Conservation (phyloP, 495 filamentous ascomycete species). For the Paragyromitra xinjiangensis region DNA sequence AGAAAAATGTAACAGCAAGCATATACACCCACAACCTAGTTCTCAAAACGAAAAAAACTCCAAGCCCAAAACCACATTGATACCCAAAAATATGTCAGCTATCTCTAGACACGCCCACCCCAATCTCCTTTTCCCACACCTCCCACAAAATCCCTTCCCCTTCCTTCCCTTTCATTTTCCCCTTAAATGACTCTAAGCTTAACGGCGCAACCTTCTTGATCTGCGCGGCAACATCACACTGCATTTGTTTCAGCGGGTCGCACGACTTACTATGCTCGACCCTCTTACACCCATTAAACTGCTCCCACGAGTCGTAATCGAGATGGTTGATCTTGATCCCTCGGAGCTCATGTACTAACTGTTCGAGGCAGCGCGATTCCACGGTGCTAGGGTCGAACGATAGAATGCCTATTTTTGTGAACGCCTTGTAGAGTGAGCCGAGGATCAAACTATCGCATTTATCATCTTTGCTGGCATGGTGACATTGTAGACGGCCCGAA, state of each 20-base stretch:
- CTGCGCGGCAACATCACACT: background rate
- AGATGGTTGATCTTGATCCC: slow-evolving; percentile 11
- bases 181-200: background rate
- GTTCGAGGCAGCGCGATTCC: slow-evolving; percentile 5
- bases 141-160: slow-evolving; percentile 12
- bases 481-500: background rate
- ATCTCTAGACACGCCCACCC: background rate
- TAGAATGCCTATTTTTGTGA: background rate
- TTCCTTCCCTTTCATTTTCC: slow-evolving; percentile 1
- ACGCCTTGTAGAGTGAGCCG: slow-evolving; percentile 16
- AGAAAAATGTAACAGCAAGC: background rate
- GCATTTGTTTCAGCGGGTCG: slow-evolving; percentile 1
- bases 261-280: slow-evolving; percentile 25
- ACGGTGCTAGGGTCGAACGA: background rate
- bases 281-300: background rate
- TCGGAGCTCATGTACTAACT: background rate
- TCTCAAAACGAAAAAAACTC: background rate
- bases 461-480: background rate
- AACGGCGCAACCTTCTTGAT: background rate
- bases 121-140: slow-evolving; percentile 13
- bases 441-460: slow-evolving; percentile 25
- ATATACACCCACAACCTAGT: background rate
- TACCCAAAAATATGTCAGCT: background rate
- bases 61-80: background rate
- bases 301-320: background rate